Base-by-base conservation (phyloP, 176 grass and related monocot species). In the Stipa capillata region DNA sequence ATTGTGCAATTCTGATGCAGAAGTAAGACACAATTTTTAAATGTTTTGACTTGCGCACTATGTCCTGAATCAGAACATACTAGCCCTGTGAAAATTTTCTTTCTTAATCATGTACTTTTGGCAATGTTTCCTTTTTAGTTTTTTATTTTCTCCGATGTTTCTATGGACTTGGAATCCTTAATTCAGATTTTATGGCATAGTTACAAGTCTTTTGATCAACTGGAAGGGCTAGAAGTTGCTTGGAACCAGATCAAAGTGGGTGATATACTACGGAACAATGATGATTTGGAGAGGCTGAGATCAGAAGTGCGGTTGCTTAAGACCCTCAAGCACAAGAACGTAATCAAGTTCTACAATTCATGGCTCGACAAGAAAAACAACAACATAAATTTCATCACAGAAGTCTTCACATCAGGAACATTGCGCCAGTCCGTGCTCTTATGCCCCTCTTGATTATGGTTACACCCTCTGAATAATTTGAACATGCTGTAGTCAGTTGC, bases 291-390 rank as follows among this genome's bases (percentile, higher is more conserved):
- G 40, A 85, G 91, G 74, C 83, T 91, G 29, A 86, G 78, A 83
- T 94, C 91, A 43, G 91, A 94, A 84, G 91, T 94, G 65, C 83
- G 86, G 28, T 63, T 94, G 75, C 91, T 94, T 45, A 88, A 94
- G 83, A 94, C 91, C 7, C 91, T 94, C 55, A 94, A 91, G 54
- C 91, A 94, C 28, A 94, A 94, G 50, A 94, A 94, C 10, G 84
- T 91, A 62, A 94, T 94, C 79, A 94, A 94, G 65, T 94, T 94
- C 49, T 94, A 90, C 71, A 94, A 90, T 63, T 94, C 91, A 3
- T 94, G 91, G 91, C 82, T 94, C 1, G 91, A 94, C 37, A 84
- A 41, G 36, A 94, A 80, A 69, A 85, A 82, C 50, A 85, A 86
- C 49, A 86, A 91, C 48, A 88, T 94, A 40, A 94, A 94, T 48